phyloP scores from a whole-genome alignment of 139 green algal species.

The Volvox africanus region DNA sequence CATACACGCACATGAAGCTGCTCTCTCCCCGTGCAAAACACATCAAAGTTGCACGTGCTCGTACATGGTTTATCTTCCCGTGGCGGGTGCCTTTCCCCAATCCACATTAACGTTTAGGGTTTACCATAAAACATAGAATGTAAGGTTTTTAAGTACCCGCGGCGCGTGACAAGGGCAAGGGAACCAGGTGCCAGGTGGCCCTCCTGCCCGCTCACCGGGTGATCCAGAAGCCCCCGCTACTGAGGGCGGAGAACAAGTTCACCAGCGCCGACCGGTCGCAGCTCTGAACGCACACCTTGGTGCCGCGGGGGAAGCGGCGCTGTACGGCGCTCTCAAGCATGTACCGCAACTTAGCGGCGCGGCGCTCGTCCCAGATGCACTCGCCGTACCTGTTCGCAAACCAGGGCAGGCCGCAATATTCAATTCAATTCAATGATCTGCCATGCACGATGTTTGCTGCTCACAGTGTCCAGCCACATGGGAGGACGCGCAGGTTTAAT shows the following conservation, averaged over 20 bases:
- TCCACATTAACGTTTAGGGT: neutral
- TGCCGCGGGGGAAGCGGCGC: constrained; percentile 81
- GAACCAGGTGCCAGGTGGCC: neutral
- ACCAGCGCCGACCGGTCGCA: constrained; percentile 19
- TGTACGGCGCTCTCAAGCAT: constrained; percentile 86
- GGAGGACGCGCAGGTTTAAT: too few relatives aligned
- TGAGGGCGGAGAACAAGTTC: constrained; percentile 46
- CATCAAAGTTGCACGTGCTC: too few relatives aligned
- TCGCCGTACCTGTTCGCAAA: constrained; percentile 63
- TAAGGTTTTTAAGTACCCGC: too few relatives aligned
- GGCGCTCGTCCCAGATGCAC: constrained; percentile 64
- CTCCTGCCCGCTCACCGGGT: constrained; percentile 30
- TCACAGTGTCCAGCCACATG: too few relatives aligned
- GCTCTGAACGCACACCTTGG: constrained; percentile 67
- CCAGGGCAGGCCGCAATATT: too few relatives aligned
- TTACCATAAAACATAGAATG: too few relatives aligned
- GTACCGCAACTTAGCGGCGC: constrained; percentile 76
- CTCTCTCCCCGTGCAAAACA: too few relatives aligned
- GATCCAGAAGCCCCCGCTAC: constrained; percentile 48
- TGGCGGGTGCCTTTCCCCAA: neutral
- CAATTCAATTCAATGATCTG: too few relatives aligned
- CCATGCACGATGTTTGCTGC: too few relatives aligned
- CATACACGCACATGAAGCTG: too few relatives aligned
- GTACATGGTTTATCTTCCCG: neutral
- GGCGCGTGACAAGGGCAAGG: too few relatives aligned